These are phyloP conservation scores for Aspergillus affinis DNA, from an alignment of 495 filamentous ascomycete species.

Conservation along the genomic window DNA sequence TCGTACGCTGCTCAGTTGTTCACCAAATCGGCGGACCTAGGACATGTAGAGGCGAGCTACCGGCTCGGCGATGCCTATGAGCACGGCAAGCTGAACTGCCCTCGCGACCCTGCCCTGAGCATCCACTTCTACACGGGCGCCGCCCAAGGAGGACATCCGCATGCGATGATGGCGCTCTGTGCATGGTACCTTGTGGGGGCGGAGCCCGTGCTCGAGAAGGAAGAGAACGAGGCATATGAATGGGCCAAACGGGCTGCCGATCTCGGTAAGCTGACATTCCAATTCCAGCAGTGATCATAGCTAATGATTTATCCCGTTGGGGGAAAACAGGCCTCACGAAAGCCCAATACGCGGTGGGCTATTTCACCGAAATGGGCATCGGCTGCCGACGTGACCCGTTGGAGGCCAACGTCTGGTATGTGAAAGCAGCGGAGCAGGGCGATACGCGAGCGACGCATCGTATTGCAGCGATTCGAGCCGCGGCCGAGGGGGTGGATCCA, in stretches of 20 bases:
- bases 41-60: slow-evolving; percentile 79
- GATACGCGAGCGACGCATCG: slow-evolving; percentile 86
- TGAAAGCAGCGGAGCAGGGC: slow-evolving; percentile 89
- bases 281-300: background rate
- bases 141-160: slow-evolving; percentile 75
- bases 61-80: slow-evolving; percentile 96
- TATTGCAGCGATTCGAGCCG: slow-evolving; percentile 80
- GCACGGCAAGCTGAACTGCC: slow-evolving; percentile 83
- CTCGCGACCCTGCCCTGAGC: slow-evolving; percentile 85
- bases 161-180: slow-evolving; percentile 98
- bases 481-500: slow-evolving; percentile 69
- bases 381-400: slow-evolving; percentile 89
- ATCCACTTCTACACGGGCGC: slow-evolving; percentile 97
- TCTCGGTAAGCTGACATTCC: slow-evolving; percentile 58
- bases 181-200: slow-evolving; percentile 98
- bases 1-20: slow-evolving; percentile 91
- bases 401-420: slow-evolving; percentile 98
- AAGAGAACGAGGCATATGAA: slow-evolving; percentile 94
- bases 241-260: slow-evolving; percentile 89
- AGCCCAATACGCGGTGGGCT: slow-evolving; percentile 92
- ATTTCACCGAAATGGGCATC: slow-evolving; percentile 98
- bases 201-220: slow-evolving; percentile 87
- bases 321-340: slow-evolving; percentile 76
- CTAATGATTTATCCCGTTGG: background rate
- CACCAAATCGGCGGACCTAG: slow-evolving; percentile 90